Base-by-base conservation (phyloP, 306 rosid genomes). In the Hylodesmum podocarpum region DNA sequence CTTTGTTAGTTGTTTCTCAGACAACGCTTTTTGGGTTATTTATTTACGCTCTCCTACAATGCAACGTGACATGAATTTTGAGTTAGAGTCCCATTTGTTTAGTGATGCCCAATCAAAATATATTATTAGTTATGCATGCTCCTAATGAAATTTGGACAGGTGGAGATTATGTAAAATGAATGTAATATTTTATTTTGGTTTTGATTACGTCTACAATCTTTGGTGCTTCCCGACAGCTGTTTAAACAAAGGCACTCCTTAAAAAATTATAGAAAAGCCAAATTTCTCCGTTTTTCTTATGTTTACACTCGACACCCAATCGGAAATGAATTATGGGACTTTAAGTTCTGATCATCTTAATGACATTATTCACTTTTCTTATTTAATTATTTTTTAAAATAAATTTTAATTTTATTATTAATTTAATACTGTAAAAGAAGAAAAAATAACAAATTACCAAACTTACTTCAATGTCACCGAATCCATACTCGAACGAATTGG, bases 71-170 rank as follows among this genome's bases (percentile, higher is more conserved):
- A 57, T n/a, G n/a, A n/a, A n/a, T n/a, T 13, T 11, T 24, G 33
- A 55, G 16, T 39, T 39, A 16, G 7, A 25, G 41, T 27, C 36
- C 62, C 46, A 27, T 53, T 54, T 37, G 36, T 39, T 54, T 73
- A 73, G 57, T 43, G 44, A 41, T 29, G 70, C 37, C 79, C 79
- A 61, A 62, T 43, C 46, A 75, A 33, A 46, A 46, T 27, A 7
- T 5, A 31, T 18, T 43, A 11, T 29, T 18, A 1, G 14, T 73
- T 15, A 41, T 4, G 43, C 69, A 53, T n/a, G 47, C 10, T 59
- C 61, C 46, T 61, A 1, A 74, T 29, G 1, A 44, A 28, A 29
- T 36, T 13, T 29, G 4, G 70, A 46, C 70, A 61, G 12, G 8
- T 75, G 49, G 36, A 28, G 37, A 62, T 31, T 14, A 33, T 21